A percentile compares a stretch with the other conserved stretches of the same genome.
Evolutionary conservation across 306 rosid species (phyloP).

Genomic region (Crataegus laevigata): DNA sequence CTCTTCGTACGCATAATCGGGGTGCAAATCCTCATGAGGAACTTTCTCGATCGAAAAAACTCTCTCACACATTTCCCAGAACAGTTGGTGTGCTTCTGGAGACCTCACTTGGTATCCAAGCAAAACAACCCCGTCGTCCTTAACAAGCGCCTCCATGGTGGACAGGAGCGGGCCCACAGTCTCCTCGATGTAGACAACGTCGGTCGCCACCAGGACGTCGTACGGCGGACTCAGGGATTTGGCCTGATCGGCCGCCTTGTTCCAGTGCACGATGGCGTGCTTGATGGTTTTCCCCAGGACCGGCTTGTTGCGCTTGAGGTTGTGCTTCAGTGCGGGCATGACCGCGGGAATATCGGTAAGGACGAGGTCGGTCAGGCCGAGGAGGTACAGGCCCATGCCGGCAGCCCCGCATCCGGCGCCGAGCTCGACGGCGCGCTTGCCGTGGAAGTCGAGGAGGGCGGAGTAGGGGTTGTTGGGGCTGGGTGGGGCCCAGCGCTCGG

Average conservation of each 20-base stretch:
- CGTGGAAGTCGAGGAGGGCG: conserved; percentile 47
- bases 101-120: conserved; percentile 76
- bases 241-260: conserved; percentile 46
- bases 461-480: conserved; percentile 47
- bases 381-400: conserved; percentile 78
- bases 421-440: conserved; percentile 76
- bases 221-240: conserved; percentile 51
- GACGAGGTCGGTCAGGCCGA: conserved; percentile 66
- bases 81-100: conserved; percentile 59
- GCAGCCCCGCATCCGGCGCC: conserved; percentile 87
- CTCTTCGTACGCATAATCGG: conserved; percentile 76
- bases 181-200: conserved; percentile 83
- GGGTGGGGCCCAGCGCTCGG: conserved; percentile 64
- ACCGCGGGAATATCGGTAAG: conserved; percentile 85
- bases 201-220: conserved; percentile 60
- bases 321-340: conserved; percentile 80
- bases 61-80: conserved; percentile 54
- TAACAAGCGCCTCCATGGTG: conserved; percentile 55
- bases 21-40: conserved; percentile 66
- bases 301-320: conserved; percentile 66
- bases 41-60: conserved; percentile 45
- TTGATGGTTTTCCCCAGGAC: conserved; percentile 56
- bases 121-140: conserved; percentile 59
- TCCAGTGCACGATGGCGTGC: conserved; percentile 72
- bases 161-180: conserved; percentile 45